Base-by-base conservation (phyloP, 805 yeast species). In the Candida cerambycidarum region DNA sequence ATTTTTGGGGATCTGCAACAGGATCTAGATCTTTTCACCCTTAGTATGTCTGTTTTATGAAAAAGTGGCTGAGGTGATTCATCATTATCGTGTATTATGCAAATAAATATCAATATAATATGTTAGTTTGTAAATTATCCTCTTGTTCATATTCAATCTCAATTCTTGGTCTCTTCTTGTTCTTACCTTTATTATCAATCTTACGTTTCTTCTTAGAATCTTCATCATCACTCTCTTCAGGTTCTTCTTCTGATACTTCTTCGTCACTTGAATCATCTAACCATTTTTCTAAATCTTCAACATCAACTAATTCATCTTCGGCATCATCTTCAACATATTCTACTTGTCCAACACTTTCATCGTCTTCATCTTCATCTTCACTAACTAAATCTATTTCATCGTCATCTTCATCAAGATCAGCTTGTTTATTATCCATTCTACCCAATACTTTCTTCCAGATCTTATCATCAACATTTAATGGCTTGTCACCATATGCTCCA, bases 401-500 rank as follows among this genome's bases (percentile, higher is more conserved):
- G 37, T 80, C 80, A 25, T 69, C 72, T 35, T 76, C 78, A 46
- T 83, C 87, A 38, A 79, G 82, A 30, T 67, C 68, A 49, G 85
- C 92, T 55, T 83, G 85, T 44, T 83, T 82, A 41, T 76, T 77
- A 42, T 73, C 82, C 53, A 78, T 77, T 49, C 71, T 76, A 47
- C 90, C 89, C 71, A 93, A 78, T 17, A 93, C 95, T 71, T 83
- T 87, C 76, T 85, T 84, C 99, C 99, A 93, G 46, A 93, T 81
- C 67, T 83, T 83, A 58, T 92, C 97, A 57, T 93, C 98, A 28
- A 93, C 98, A 58, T 93, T 93, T 60, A 93, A 74, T 43, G 99
- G 99, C 65, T 92, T 88, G 60, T 93, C 98, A 52, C 99, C 99
- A 61, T 93, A 93, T 2, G 98, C 98, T 47, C 99, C 99, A 58